Conservation (phyloP, 768 basidiomycete genomes). For the Chalciporus sphaerocephalus region DNA sequence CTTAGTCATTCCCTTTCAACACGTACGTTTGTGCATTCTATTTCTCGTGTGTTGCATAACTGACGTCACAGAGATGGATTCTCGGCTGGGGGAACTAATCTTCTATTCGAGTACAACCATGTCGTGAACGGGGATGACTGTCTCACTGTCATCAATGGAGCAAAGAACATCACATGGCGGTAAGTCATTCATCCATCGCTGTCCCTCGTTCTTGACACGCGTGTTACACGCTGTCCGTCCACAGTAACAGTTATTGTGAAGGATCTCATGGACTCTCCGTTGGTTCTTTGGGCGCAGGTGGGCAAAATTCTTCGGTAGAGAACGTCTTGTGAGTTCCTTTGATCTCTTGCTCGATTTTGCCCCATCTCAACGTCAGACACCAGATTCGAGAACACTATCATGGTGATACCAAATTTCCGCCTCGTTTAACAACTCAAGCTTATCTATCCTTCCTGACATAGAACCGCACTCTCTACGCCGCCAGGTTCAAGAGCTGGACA, state of each 20-base stretch:
- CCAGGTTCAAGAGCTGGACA: constrained; percentile 67
- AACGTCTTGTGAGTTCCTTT: constrained; percentile 51
- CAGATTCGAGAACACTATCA: constrained; percentile 3
- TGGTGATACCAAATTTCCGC: neutral
- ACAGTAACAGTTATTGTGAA: constrained; percentile 50
- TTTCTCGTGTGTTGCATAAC: too few relatives aligned
- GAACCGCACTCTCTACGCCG: constrained; percentile 51
- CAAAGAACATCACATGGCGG: constrained; percentile 51
- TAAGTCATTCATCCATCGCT: constrained; percentile 16
- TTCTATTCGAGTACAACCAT: constrained; percentile 31
- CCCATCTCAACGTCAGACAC: neutral
- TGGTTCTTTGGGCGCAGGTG: constrained; percentile 40
- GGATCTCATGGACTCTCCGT: constrained; percentile 60
- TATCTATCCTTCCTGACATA: constrained; percentile 15
- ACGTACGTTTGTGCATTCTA: neutral
- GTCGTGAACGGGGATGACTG: constrained; percentile 63
- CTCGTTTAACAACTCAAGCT: too few relatives aligned
- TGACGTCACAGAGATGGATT: too few relatives aligned
- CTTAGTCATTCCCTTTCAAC: constrained; percentile 2
- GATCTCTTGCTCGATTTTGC: constrained; percentile 24
- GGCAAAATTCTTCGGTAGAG: constrained; percentile 51
- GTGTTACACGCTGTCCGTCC: too few relatives aligned
- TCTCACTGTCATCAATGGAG: constrained; percentile 52
- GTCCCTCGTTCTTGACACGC: neutral
- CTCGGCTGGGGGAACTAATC: too few relatives aligned